Base-by-base conservation (phyloP, 2,329 filamentous ascomycete species). In the Fusarium scirpi region DNA sequence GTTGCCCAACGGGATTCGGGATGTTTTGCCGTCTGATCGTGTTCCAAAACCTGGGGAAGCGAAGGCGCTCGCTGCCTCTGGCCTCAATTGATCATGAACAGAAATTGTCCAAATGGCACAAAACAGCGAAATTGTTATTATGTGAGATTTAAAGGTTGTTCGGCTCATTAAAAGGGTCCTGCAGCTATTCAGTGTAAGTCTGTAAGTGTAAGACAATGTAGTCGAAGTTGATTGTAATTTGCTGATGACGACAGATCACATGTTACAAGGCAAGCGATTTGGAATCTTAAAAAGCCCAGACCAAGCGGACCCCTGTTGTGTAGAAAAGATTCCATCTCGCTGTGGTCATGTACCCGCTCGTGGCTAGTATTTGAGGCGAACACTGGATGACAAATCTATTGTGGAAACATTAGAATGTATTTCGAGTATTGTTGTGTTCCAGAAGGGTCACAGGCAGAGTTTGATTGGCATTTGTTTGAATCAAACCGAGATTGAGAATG, bases 201-300 rank as follows among this genome's bases (percentile, higher is more conserved):
- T 27, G 18, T 41, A 9, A 16, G 15, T 27, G 18, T 41, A 12
- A 16, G n/a, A 24, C 20, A 18, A 38, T 12, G 18, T 18, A 20
- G 32, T 52, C 11, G 24, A 32, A 48, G 40, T 25, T 13, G 15
- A 29, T 11, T 38, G 22, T 22, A 53, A 49, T 54, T 67, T 47
- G 41, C 57, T 58, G 67, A 70, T 70, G 67, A 70, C 48, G 52
- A 67, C n/a, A 48, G 49, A 66, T 57, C 49, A 52, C 64, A 67
- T 67, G 56, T 11, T 30, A 24, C 58, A 34, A 60, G 49, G 49
- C 24, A 44, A 45, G 40, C 60, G 60, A 65, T 69, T 69, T 65
- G 66, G 66, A 69, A 69, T 69, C 66, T 65, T 69, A 40, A 38
- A 38, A 38, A 38, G 44, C n/a, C 29, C n/a, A 38, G 45, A 27